These are phyloP conservation scores for Beauveria rudraprayagi DNA, from an alignment of 2,329 filamentous ascomycete species.

Conservation along the genomic window DNA sequence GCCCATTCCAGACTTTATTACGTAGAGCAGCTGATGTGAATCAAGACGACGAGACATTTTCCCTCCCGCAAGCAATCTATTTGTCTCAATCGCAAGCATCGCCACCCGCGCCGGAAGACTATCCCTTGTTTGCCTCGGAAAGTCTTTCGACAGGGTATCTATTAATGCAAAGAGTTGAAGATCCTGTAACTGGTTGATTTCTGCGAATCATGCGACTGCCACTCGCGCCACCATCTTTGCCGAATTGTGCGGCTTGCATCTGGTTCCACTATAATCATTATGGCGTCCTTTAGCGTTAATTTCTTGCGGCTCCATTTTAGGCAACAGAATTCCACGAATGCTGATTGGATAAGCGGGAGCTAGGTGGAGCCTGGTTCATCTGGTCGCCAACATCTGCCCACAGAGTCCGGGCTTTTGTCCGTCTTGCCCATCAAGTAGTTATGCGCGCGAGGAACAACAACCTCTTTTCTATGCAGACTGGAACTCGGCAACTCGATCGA, in stretches of 20 bases:
- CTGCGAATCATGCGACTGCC: too few species aligned
- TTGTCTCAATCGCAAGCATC: background rate
- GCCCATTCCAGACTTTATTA: background rate
- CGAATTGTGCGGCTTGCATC: background rate
- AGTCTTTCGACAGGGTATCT: too few species aligned
- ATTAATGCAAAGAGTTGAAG: too few species aligned
- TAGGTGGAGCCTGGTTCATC: background rate
- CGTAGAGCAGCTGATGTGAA: background rate
- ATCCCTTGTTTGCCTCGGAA: too few species aligned
- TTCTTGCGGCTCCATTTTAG: background rate
- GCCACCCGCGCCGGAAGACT: background rate
- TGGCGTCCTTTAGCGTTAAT: background rate
- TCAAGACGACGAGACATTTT: background rate
- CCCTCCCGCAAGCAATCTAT: background rate
- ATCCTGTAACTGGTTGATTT: too few species aligned
- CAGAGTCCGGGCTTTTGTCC: too few species aligned
- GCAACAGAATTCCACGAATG: conserved; percentile 1
- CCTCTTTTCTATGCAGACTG: background rate
- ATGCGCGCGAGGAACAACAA: too few species aligned
- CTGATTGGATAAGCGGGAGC: background rate
- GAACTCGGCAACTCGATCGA: background rate
- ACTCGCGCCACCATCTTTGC: background rate
- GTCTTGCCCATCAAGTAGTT: too few species aligned
- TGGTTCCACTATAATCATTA: background rate
- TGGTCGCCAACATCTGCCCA: background rate